Evolutionary conservation across 495 filamentous ascomycete genomes (phyloP).

Genomic region (Xylaria longipes): DNA sequence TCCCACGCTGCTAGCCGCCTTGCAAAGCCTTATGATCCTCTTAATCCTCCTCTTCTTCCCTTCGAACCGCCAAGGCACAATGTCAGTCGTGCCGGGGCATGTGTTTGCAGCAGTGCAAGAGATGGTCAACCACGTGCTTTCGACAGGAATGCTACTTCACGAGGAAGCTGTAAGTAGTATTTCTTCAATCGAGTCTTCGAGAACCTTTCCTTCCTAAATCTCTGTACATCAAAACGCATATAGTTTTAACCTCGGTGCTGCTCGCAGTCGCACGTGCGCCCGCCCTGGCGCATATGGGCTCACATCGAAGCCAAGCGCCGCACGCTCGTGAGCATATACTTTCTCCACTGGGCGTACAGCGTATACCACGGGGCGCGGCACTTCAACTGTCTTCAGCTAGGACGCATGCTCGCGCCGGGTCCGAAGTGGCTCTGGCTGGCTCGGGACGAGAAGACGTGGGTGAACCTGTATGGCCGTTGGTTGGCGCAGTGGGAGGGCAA

Average conservation of each 20-base stretch:
- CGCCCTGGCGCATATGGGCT: slow-evolving; percentile 47
- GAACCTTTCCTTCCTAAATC: background rate
- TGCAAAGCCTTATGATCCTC: slow-evolving; percentile 49
- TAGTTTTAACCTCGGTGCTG: background rate
- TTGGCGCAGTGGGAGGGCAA: slow-evolving; percentile 46
- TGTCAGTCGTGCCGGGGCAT: slow-evolving; percentile 21
- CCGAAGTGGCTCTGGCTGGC: slow-evolving; percentile 52
- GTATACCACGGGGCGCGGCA: slow-evolving; percentile 41
- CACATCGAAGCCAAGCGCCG: slow-evolving; percentile 49
- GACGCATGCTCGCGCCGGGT: slow-evolving; percentile 45
- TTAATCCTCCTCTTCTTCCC: slow-evolving; percentile 49
- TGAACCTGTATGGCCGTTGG: slow-evolving; percentile 44
- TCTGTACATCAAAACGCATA: background rate
- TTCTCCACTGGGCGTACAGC: slow-evolving; percentile 51
- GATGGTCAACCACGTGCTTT: slow-evolving; percentile 40
- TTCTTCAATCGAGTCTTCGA: background rate
- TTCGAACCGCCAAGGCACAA: slow-evolving; percentile 25
- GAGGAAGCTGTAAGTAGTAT: slow-evolving; percentile 37
- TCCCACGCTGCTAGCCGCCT: slow-evolving; percentile 40
- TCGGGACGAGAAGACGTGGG: slow-evolving; percentile 43
- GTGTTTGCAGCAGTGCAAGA: slow-evolving; percentile 41
- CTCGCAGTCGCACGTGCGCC: slow-evolving; percentile 30
- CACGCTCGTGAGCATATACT: slow-evolving; percentile 40
- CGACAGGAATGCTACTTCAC: slow-evolving; percentile 43
- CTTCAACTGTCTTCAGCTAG: slow-evolving; percentile 47